Evolutionary conservation across 306 rosid species (phyloP).

Genomic region (Acacia acuminata): DNA sequence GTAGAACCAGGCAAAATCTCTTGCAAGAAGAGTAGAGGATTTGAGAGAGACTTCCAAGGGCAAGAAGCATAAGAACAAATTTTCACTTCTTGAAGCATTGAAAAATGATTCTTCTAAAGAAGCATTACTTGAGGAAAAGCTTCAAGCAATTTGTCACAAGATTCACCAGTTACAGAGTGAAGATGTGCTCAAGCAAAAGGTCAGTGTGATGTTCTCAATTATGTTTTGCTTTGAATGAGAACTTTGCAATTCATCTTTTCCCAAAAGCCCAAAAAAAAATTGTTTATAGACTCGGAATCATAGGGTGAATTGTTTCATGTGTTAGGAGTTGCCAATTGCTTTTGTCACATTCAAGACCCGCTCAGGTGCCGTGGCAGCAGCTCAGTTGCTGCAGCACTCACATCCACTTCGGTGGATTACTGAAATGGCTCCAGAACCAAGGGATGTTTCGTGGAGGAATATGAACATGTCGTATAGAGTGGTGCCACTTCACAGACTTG

Average conservation of each 20-base stretch:
- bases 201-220: neutral
- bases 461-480: constrained; percentile 56
- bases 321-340: constrained; percentile 82
- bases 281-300: neutral
- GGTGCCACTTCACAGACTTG: constrained; percentile 65
- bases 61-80: constrained; percentile 38
- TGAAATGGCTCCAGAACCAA: constrained; percentile 87
- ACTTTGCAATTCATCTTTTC: neutral
- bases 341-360: constrained; percentile 87
- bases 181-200: constrained; percentile 60
- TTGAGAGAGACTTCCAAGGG: constrained; percentile 42
- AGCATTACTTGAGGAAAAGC: constrained; percentile 65
- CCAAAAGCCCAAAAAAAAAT: neutral
- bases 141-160: constrained; percentile 62
- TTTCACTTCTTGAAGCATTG: constrained; percentile 48
- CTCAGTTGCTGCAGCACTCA: constrained; percentile 79
- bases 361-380: constrained; percentile 64
- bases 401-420: constrained; percentile 83
- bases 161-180: constrained; percentile 71
- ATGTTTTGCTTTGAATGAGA: constrained; percentile 2
- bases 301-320: constrained; percentile 24
- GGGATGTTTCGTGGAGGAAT: constrained; percentile 94
- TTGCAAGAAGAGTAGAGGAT: constrained; percentile 54
- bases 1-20: constrained; percentile 67
- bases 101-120: constrained; percentile 41